Base-by-base conservation (phyloP, 2,329 filamentous ascomycete genomes). In the Blastomyces parvus region DNA sequence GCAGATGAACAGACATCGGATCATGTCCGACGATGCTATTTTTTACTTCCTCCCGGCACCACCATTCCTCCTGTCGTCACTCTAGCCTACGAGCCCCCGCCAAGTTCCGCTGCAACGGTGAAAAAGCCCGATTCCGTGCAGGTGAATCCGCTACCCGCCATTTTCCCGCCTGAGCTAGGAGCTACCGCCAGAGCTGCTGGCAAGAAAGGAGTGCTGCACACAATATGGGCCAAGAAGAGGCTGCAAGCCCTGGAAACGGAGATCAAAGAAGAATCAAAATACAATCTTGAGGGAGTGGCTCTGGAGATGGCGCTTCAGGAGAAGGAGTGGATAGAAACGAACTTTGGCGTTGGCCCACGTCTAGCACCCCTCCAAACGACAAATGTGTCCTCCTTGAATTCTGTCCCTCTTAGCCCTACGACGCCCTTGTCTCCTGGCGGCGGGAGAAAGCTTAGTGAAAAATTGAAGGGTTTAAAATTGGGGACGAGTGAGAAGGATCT, bases 191-290 rank as follows among this genome's bases (percentile, higher is more conserved):
- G 84, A 30, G 80, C 86, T 22, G 84, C 86, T 0, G 89, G 90
- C 7, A 86, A 87, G 69, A 88, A 90, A 66, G 91, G 91, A 1
- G 90, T 96, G 1, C 77, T 96, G 64, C 92, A 96, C 72, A 96
- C 90, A 1, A 86, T 93, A 64, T 97, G 92, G 91, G 92, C 90
- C 22, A 91, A 91, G 79, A 88, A 89, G 74, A 82, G 91, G 52
- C 78, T 96, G 27, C 84, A 86, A 40, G 86, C 89, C 66, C 79
- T 96, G 58, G 85, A 91, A 60, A 81, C 81, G 64, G 91, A 96
- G 78, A 93, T 96, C 68, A 84, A 83, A 11, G 79, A 80, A 8
- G 91, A 96, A 78, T 83, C 88, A 71, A 83, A 82, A 68, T 79
- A 81, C 66, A 96, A 95, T 71, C 82, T 83, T 14, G 91, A 96